Base-by-base conservation (phyloP, 2,329 filamentous ascomycete genomes). In the Basipetospora chlamydospora region DNA sequence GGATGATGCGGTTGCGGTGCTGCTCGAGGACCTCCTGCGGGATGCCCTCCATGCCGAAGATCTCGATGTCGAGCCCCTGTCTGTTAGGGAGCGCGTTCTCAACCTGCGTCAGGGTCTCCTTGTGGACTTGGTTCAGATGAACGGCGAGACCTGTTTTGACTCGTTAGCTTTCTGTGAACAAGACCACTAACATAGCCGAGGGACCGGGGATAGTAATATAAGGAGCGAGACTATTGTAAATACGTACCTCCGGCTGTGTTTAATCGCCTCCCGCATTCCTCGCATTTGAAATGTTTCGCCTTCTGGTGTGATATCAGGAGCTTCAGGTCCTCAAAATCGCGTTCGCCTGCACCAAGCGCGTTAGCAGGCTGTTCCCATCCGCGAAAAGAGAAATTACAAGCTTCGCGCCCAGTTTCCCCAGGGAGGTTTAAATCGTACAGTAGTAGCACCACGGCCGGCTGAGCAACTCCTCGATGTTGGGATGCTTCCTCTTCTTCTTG, bases 281-380 rank as follows among this genome's bases (percentile, higher is more conserved):
- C 84, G 61, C 90, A 98, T 60, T 94, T 95, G 69, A 94, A 96
- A 59, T 98, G 90, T 61, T 96, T 96, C n/a, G 88, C 87, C 57
- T 95, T 96, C 54, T 96, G 90, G 58, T 98, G 90, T 40, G 83
- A 87, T 48, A 94, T 92, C 44, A 98, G 76, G 47, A 96, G 86
- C 66, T 94, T 95, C 32, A 94, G 59, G 57, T 98, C 90, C 57
- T 96, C 87, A 55, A 96, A 98, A 61, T 96, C 88, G 63, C 88
- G 82, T 61, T 98, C 90, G 60, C 73, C 73, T 78, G 38, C 3
- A 13, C 17, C 37, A 10, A 13, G 16, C 25, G 4, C 22, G 25
- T 38, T 20, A 38, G 35, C 13, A 32, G 26, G n/a, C n/a, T 25
- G 3, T 12, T 28, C 12, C 10, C 16, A 6, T 23, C 22, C n/a